Percentiles rank a stretch among this genome's conserved stretches.
Evolutionary conservation across 2,329 filamentous ascomycete genomes (phyloP).

Genomic region (Proliferodiscus dingleyae): DNA sequence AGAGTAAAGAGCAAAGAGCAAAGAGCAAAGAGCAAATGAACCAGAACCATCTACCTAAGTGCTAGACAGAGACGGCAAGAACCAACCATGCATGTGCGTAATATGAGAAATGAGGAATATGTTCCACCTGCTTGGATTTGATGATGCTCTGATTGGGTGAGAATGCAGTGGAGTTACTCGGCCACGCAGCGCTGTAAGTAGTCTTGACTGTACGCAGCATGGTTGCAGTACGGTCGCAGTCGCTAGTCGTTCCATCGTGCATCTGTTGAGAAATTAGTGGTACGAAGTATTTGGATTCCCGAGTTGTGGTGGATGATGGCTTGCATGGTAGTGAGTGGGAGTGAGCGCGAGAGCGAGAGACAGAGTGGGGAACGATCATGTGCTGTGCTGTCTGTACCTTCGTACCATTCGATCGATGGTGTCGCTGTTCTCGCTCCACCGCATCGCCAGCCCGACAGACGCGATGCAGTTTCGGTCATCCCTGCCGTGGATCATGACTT

Average conservation of each 20-base stretch:
- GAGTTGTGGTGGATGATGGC: background rate
- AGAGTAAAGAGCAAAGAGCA: too few relatives aligned
- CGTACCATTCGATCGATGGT: too few relatives aligned
- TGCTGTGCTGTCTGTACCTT: too few relatives aligned
- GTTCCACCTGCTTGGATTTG: constrained; percentile 1
- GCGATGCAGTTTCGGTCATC: constrained; percentile 1
- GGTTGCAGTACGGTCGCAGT: background rate
- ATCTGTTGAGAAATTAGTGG: background rate
- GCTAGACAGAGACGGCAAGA: background rate
- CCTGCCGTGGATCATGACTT: constrained; percentile 9
- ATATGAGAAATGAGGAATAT: background rate
- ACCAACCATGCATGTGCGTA: background rate
- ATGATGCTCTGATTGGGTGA: constrained; percentile 3
- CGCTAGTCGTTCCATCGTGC: background rate
- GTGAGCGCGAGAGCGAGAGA: too few relatives aligned
- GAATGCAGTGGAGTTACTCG: background rate
- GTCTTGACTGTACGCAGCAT: background rate
- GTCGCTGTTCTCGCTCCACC: too few relatives aligned
- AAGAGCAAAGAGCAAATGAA: background rate
- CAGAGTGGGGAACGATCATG: too few relatives aligned
- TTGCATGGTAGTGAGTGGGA: background rate
- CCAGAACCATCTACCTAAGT: background rate
- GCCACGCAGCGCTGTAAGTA: constrained; percentile 1
- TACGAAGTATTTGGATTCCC: too few relatives aligned
- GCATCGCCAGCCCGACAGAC: too few relatives aligned